Percentiles rank a stretch among this genome's conserved stretches.
These are phyloP conservation scores for Alternaria ethzedia DNA, from an alignment of 2,329 filamentous ascomycete genomes.

Conservation along the genomic window DNA sequence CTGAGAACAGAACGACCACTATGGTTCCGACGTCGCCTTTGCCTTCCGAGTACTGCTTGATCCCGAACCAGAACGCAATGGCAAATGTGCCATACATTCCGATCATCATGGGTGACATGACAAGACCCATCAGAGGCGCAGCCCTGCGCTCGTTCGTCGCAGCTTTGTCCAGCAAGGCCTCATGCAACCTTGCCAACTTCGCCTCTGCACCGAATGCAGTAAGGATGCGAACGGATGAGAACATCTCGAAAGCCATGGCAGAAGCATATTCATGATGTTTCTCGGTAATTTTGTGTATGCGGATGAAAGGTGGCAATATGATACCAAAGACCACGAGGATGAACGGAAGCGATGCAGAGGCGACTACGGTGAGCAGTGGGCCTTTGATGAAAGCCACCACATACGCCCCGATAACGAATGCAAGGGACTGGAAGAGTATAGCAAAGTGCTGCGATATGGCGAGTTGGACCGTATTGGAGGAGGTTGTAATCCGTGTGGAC, in stretches of 20 bases:
- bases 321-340: constrained; percentile 42
- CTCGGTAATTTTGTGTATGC: constrained; percentile 42
- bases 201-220: constrained; percentile 47
- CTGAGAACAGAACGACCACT: constrained; percentile 48
- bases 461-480: constrained; percentile 60
- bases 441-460: constrained; percentile 62
- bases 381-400: constrained; percentile 60
- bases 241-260: constrained; percentile 47
- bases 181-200: constrained; percentile 41
- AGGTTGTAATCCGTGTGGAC: constrained; percentile 59
- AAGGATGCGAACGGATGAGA: constrained; percentile 47
- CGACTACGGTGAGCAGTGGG: constrained; percentile 60
- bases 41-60: constrained; percentile 43
- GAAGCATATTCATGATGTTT: constrained; percentile 43
- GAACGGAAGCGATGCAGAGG: constrained; percentile 53
- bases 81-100: constrained; percentile 47
- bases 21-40: constrained; percentile 40
- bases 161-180: constrained; percentile 34
- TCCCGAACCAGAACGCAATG: constrained; percentile 50
- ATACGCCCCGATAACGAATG: constrained; percentile 45
- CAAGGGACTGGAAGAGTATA: constrained; percentile 51
- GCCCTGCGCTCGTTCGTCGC: constrained; percentile 33
- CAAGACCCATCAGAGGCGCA: constrained; percentile 42
- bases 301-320: constrained; percentile 41
- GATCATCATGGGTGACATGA: constrained; percentile 44